These are phyloP conservation scores for Colletotrichum filicis DNA, from an alignment of 2,329 filamentous ascomycete genomes.

Conservation along the genomic window DNA sequence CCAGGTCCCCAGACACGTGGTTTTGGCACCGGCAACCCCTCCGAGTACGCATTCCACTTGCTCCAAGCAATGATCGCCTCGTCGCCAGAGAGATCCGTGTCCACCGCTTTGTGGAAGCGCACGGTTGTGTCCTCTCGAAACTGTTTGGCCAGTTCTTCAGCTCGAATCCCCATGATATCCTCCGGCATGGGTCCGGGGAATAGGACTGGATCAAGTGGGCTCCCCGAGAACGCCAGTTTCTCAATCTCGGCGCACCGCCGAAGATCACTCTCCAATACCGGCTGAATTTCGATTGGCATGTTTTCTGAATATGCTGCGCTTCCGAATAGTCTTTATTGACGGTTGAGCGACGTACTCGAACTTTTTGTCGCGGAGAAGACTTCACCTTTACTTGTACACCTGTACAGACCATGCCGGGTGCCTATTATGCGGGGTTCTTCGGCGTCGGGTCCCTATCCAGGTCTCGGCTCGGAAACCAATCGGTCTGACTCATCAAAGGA, in stretches of 20 bases:
- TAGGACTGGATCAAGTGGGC: slow-evolving; percentile 20
- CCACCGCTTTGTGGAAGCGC: slow-evolving; percentile 32
- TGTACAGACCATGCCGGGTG: neutral
- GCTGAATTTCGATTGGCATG: slow-evolving; percentile 35
- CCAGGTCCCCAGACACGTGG: slow-evolving; percentile 42
- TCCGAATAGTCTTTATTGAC: neutral
- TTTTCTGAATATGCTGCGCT: neutral
- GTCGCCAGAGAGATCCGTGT: slow-evolving; percentile 34
- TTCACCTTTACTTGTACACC: neutral
- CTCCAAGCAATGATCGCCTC: slow-evolving; percentile 48
- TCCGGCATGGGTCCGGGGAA: slow-evolving; percentile 46
- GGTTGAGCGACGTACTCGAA: neutral
- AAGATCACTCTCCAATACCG: slow-evolving; percentile 16
- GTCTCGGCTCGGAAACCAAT: neutral
- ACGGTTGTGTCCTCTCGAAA: slow-evolving; percentile 27
- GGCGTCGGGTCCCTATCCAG: neutral
- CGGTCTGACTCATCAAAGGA: slow-evolving; percentile 28
- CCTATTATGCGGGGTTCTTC: neutral
- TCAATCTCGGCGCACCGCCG: slow-evolving; percentile 33
- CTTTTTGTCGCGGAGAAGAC: neutral
- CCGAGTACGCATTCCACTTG: slow-evolving; percentile 48
- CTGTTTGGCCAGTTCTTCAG: slow-evolving; percentile 36
- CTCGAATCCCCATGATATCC: slow-evolving; percentile 38
- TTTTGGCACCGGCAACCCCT: slow-evolving; percentile 39
- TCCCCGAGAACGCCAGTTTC: slow-evolving; percentile 17